Evolutionary conservation across 495 filamentous ascomycete species (phyloP).

Genomic region (Talaromyces adpressus): DNA sequence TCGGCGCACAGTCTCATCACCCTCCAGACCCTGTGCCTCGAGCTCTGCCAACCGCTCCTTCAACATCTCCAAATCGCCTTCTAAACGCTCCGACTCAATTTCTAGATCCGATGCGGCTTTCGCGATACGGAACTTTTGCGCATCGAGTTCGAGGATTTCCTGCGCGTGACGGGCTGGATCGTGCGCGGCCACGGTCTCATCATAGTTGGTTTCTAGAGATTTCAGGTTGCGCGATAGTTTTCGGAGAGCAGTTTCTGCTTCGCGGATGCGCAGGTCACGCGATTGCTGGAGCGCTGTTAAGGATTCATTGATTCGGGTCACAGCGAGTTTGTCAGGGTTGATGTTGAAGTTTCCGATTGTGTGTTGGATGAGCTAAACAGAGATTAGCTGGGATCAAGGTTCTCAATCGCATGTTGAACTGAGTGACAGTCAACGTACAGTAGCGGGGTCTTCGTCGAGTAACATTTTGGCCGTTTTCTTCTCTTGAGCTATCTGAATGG

Average conservation of each 20-base stretch:
- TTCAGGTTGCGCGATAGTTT: conserved; percentile 66
- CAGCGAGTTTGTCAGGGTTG: conserved; percentile 72
- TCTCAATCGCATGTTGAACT: neutral
- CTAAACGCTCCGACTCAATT: conserved; percentile 82
- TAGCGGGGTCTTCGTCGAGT: conserved; percentile 90
- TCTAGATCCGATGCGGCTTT: conserved; percentile 84
- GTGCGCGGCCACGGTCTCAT: conserved; percentile 62
- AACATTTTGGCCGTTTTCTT: conserved; percentile 58
- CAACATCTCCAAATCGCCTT: conserved; percentile 71
- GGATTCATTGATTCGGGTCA: conserved; percentile 80
- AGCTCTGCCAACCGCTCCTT: conserved; percentile 70
- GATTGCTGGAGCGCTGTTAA: conserved; percentile 70
- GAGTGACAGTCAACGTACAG: conserved; percentile 41
- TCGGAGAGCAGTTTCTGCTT: conserved; percentile 63
- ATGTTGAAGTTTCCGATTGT: conserved; percentile 94
- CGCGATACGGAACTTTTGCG: conserved; percentile 88
- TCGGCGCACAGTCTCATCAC: conserved; percentile 45
- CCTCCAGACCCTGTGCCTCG: conserved; percentile 71
- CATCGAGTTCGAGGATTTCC: conserved; percentile 77
- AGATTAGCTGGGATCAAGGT: conserved; percentile 15
- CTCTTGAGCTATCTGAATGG: neutral
- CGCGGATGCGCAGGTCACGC: conserved; percentile 66
- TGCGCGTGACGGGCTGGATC: conserved; percentile 69
- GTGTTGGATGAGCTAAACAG: conserved; percentile 71
- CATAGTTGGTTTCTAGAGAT: conserved; percentile 61